Evolutionary conservation across 257 asterid genomes (phyloP), one percentile per base, ranked within the genome.

Genomic region (Linaria vulgaris): DNA sequence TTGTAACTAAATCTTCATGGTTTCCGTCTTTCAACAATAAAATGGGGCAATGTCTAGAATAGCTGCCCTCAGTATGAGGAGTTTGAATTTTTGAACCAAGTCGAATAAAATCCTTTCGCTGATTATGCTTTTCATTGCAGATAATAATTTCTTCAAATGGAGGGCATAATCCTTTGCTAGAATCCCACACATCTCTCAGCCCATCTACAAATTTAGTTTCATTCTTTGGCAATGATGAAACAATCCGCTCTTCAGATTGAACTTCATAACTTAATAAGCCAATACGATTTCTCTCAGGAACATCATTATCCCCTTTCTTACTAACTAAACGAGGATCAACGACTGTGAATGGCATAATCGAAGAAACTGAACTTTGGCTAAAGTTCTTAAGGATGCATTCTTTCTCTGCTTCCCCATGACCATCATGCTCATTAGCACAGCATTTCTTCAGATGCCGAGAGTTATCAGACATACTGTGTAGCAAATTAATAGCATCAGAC

Each of bases 121-220:
- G 80, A n/a, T 19, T 49, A 74, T 89, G 84, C 72, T 79, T 89
- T 71, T 79, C 84, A 77, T 72, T 71, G 74, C 85, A 87, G 52
- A 85, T 73, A 74, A 83, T 60, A 74, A 74, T 82, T 73, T 89
- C 97, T 72, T 79, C 87, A 43, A 82, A 44, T 16, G 96, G 98
- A 73, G 95, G 88, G 62, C 46, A 70, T 64, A 82, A 66, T 52
- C 76, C 86, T 67, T 78, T 57, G 74, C 56, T 50, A 66, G 69
- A 66, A 76, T 88, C 92, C 98, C 96, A 91, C 78, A 88, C 74
- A 76, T 78, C 80, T 39, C 70, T 54, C 43, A 39, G 43, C 65
- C 69, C 67, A 50, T 51, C 38, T 45, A 59, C 66, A 69, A 21
- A 34, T 34, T 72, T 72, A 54, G 69, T 70, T 74, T 80, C 80